Conservation (phyloP, 2,329 filamentous ascomycete species). For the Aspergillus alliaceus region DNA sequence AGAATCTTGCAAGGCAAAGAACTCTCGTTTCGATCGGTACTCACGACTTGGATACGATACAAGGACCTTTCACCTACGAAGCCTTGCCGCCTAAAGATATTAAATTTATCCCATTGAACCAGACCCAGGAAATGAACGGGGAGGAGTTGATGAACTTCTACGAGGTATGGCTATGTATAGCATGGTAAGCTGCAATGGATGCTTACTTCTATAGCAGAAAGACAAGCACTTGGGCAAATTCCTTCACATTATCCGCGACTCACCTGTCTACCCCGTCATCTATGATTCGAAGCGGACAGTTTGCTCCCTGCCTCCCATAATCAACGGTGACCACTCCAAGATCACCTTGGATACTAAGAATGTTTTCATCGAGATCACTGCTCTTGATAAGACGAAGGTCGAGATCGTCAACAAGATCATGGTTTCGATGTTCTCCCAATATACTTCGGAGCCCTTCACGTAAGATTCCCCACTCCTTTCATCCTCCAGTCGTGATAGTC, state of each 20-base stretch:
- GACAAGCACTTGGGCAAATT: constrained; percentile 90
- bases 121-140: constrained; percentile 82
- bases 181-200: neutral
- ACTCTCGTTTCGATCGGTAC: constrained; percentile 97
- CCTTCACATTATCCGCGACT: constrained; percentile 91
- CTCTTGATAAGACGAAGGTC: constrained; percentile 91
- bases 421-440: constrained; percentile 94
- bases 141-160: constrained; percentile 93
- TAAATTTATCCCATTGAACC: constrained; percentile 86
- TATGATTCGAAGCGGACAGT: constrained; percentile 84
- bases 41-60: constrained; percentile 88
- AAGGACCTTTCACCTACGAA: constrained; percentile 96
- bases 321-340: constrained; percentile 96
- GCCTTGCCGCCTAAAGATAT: constrained; percentile 89
- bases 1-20: constrained; percentile 88
- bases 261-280: constrained; percentile 92
- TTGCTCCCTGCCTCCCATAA: constrained; percentile 93
- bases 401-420: constrained; percentile 95
- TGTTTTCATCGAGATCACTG: constrained; percentile 95
- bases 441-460: constrained; percentile 85
- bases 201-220: constrained; percentile 53
- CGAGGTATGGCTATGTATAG: constrained; percentile 50
- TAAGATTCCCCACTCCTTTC: constrained; percentile 26
- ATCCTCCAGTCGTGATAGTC: neutral
- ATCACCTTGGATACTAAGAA: constrained; percentile 90